These are phyloP conservation scores for Lathyrus aphaca DNA, from an alignment of 306 rosid genomes.

Conservation along the genomic window DNA sequence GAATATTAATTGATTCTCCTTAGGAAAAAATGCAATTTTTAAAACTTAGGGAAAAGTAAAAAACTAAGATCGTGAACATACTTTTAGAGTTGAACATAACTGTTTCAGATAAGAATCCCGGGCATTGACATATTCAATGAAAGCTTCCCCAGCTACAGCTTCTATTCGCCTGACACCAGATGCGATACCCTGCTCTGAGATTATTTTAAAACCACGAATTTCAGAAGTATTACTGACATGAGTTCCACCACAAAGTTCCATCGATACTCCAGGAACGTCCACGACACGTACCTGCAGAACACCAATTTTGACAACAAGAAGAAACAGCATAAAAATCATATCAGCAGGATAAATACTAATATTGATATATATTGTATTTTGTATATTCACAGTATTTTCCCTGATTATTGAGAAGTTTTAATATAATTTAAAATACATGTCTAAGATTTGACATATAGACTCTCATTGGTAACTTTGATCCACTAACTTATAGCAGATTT, in stretches of 20 bases:
- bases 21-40: slow-evolving; percentile 1
- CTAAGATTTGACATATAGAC: slow-evolving; percentile 9
- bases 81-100: slow-evolving; percentile 87
- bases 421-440: slow-evolving; percentile 18
- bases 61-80: slow-evolving; percentile 46
- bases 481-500: neutral
- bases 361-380: no score
- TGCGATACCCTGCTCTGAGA: slow-evolving; percentile 94
- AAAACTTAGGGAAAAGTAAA: slow-evolving; percentile 12
- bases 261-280: slow-evolving; percentile 93
- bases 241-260: slow-evolving; percentile 99
- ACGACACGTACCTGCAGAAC: slow-evolving; percentile 85
- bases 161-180: slow-evolving; percentile 95
- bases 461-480: neutral
- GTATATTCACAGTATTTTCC: slow-evolving; percentile 1
- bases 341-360: no score
- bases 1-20: slow-evolving; percentile 23
- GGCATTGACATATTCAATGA: slow-evolving; percentile 77
- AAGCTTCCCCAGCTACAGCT: slow-evolving; percentile 97
- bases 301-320: slow-evolving; percentile 38
- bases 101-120: slow-evolving; percentile 80
- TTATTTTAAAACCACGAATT: slow-evolving; percentile 90
- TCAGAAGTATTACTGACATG: slow-evolving; percentile 89
- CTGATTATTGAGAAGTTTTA: slow-evolving; percentile 15
- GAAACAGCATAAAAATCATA: slow-evolving; percentile 22